phyloP scores from a whole-genome alignment of 2,329 filamentous ascomycete genomes.

The Fonsecaea pugnacius region DNA sequence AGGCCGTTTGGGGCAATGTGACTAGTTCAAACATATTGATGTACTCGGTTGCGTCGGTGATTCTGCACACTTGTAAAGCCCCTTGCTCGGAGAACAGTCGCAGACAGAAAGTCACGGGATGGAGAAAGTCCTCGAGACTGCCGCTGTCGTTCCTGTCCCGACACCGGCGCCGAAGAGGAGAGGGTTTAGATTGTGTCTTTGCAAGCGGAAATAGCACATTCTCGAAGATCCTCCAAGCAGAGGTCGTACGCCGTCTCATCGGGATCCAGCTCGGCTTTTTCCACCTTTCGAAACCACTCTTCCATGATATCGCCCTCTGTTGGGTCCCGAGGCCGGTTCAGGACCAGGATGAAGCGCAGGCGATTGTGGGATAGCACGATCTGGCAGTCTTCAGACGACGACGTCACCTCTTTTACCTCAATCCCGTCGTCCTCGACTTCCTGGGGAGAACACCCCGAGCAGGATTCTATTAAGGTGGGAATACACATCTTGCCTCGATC shows the following conservation, averaged over 20 bases:
- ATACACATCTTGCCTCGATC: too few species aligned
- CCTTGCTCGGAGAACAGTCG: constrained; percentile 16
- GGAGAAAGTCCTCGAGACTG: constrained; percentile 25
- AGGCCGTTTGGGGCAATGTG: not conserved
- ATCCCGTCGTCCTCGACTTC: not conserved
- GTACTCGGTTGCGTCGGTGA: not conserved
- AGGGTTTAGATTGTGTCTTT: not conserved
- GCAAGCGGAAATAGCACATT: not conserved
- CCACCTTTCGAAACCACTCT: not conserved
- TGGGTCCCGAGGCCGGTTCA: not conserved
- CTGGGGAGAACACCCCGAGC: too few species aligned
- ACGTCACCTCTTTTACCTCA: not conserved
- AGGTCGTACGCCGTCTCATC: not conserved
- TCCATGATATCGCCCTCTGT: not conserved
- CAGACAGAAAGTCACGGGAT: constrained; percentile 22
- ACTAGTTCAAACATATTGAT: not conserved
- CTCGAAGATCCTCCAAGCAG: not conserved
- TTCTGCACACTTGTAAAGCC: not conserved
- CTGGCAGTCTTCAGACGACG: not conserved
- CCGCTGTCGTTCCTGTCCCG: constrained; percentile 14
- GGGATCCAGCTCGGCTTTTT: not conserved
- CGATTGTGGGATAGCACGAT: not conserved
- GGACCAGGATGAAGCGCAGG: not conserved
- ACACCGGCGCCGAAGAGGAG: not conserved
- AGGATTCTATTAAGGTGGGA: too few species aligned